Base-by-base conservation (phyloP, 1,139 yeast genomes). In the Williopsis jadinii region DNA sequence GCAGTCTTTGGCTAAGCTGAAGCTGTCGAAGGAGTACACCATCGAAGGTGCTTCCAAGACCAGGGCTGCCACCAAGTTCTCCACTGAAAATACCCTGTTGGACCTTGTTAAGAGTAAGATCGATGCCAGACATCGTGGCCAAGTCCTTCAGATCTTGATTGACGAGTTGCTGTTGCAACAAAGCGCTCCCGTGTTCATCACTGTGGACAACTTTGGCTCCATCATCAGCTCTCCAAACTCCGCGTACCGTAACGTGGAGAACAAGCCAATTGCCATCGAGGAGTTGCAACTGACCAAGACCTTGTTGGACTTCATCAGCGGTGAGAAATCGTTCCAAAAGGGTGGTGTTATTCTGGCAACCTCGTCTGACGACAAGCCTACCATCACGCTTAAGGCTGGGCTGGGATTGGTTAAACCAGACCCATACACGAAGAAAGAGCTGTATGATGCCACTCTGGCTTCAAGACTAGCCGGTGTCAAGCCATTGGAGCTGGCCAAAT, bases 121-220 rank as follows among this genome's bases (percentile, higher is more conserved):
- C 8, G 48, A 58, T 14, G 54, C 66, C 27, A 58, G 60, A 46
- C 62, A 59, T 40, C 63, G 67, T 32, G 68, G 69, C 27, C 58
- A 56, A 13, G 62, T 70, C 15, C 75, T 84, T 54, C 69, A 70
- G 44, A 73, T 73, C 40, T 65, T 86, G 28, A 57, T 84, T 11
- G 63, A 68, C 3, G 86, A 83, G 60, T 63, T 80, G 38, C 60
- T 71, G 28, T 61, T 62, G 35, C 69, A 64, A 41, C 38, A 43
- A 1, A 34, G 41, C 5, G 44, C 68, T 33, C 92, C 95, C 1
- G 82, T 87, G 5, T 65, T 80, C 40, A 67, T 87, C 38, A 71
- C 95, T 8, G 68, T 87, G 37, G 97, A 90, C 58, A 80, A 85
- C 58, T 71, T 87, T 55, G 81, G 87, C 46, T 77, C 80, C 1